phyloP scores from a whole-genome alignment of 768 basidiomycete species.

The Russula sp. region DNA sequence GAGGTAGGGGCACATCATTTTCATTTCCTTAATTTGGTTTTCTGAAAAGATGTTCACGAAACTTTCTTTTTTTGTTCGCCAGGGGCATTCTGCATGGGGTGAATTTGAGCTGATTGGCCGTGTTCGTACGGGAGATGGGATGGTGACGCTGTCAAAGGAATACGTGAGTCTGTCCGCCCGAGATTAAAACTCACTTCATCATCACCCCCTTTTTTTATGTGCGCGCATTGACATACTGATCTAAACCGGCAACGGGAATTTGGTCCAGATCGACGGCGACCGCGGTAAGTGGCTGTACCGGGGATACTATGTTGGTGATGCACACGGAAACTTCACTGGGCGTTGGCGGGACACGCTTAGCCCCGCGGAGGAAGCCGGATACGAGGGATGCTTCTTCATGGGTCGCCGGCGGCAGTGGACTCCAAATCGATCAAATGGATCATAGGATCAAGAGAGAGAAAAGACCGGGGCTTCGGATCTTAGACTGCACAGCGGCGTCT shows the following conservation, averaged over 20 bases:
- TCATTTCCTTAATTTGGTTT: not conserved
- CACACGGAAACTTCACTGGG: constrained; percentile 70
- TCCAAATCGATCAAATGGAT: constrained; percentile 13
- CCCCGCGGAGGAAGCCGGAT: constrained; percentile 57
- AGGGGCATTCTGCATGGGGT: constrained; percentile 93
- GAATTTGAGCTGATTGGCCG: constrained; percentile 78
- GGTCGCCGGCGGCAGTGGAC: constrained; percentile 51
- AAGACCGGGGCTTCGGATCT: constrained; percentile 12
- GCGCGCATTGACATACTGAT: not conserved
- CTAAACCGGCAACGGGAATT: constrained; percentile 30
- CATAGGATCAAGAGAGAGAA: not conserved
- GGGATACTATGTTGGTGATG: constrained; percentile 72
- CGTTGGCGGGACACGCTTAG: constrained; percentile 86
- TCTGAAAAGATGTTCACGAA: not conserved
- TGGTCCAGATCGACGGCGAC: constrained; percentile 56
- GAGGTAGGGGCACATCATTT: constrained; percentile 47
- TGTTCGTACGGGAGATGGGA: constrained; percentile 77
- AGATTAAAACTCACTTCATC: not conserved
- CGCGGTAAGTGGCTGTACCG: constrained; percentile 85
- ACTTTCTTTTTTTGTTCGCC: not conserved
- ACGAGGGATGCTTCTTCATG: constrained; percentile 86
- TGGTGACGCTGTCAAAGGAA: constrained; percentile 79
- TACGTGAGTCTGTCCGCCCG: constrained; percentile 51
- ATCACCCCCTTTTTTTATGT: not conserved
- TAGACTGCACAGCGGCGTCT: constrained; percentile 6